Evolutionary conservation across 192 early-diverging fungal species (phyloP), one percentile per base, ranked within the genome.

Genomic region (Linnemannia zychae): DNA sequence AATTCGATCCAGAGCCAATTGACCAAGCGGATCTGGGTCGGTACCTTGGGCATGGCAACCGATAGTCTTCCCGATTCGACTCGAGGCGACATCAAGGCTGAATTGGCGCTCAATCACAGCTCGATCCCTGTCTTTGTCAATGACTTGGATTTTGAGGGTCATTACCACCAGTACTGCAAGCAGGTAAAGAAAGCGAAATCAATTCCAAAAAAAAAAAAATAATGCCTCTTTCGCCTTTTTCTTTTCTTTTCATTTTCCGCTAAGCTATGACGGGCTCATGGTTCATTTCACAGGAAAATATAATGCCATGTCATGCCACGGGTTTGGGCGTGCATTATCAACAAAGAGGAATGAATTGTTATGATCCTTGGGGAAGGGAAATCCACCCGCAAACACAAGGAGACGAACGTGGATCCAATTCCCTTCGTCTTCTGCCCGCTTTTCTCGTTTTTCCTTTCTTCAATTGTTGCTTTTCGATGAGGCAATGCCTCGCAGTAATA

Each of bases 141-240:
- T 28, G 94, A 97, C 75, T 85, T 90, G 20, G 94, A 97, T 76
- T 91, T 97, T 84, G 96, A 98, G 63, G 97, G 97, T 34, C 97
- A 98, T 87, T 99, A 99, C 81, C 93, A 95, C 75, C 92, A 94
- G 82, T 98, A 97, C 75, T 97, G 98, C 90, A 98, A 98, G 84
- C 98, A 99, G 92, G 95, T 96, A 91, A 69, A 67, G 3, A 20
- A 22, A n/a, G n/a, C 50, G 4, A 44, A 20, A 2, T 9, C 71
- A 70, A 65, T 49, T 37, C 20, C 31, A 7, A 57, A 1, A 63
- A 36, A 24, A 74, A 67, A 7, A 57, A 1, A 63, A 36, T 18
- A 74, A 67, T 33, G 31, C 33, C n/a, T 50, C 18, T 46, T 47
- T 36, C 15, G 31, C 60, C 49, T 46, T 67, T 17, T 44, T 76